Evolutionary conservation across 495 filamentous ascomycete species (phyloP).

Genomic region (Xylaria sp.): DNA sequence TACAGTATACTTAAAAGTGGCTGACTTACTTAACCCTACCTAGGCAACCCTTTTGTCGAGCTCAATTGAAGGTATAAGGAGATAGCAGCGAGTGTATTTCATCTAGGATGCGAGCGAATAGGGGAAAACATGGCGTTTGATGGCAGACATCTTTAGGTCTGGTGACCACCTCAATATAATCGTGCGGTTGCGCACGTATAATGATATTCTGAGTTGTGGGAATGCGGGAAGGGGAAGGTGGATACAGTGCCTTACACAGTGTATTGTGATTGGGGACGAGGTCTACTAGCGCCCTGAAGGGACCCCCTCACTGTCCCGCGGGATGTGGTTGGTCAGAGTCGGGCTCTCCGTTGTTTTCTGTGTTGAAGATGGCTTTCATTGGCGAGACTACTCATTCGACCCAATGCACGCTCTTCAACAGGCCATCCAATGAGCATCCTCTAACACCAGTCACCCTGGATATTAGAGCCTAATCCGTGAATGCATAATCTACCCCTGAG

Average conservation of each 20-base stretch:
- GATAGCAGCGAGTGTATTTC: background rate
- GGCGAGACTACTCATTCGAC: slow-evolving; percentile 2
- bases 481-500: slow-evolving; percentile 14
- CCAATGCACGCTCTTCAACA: slow-evolving; percentile 18
- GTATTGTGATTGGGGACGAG: background rate
- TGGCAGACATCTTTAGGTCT: background rate
- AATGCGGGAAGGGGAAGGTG: slow-evolving; percentile 4
- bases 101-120: background rate
- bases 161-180: background rate
- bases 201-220: slow-evolving; percentile 3
- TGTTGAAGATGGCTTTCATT: background rate
- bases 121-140: background rate
- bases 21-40: background rate
- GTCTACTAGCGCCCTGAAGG: slow-evolving; percentile 22
- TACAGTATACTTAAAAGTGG: no score
- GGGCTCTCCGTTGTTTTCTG: background rate
- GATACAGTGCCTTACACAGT: background rate
- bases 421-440: background rate
- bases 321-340: slow-evolving; percentile 6
- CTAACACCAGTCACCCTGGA: background rate
- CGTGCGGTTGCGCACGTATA: background rate
- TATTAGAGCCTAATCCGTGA: slow-evolving; percentile 11
- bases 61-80: background rate
- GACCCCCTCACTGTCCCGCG: background rate
- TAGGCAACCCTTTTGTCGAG: background rate